These are phyloP conservation scores for Chaetomiaceae sp. DNA, from an alignment of 2,329 filamentous ascomycete species.

Conservation along the genomic window DNA sequence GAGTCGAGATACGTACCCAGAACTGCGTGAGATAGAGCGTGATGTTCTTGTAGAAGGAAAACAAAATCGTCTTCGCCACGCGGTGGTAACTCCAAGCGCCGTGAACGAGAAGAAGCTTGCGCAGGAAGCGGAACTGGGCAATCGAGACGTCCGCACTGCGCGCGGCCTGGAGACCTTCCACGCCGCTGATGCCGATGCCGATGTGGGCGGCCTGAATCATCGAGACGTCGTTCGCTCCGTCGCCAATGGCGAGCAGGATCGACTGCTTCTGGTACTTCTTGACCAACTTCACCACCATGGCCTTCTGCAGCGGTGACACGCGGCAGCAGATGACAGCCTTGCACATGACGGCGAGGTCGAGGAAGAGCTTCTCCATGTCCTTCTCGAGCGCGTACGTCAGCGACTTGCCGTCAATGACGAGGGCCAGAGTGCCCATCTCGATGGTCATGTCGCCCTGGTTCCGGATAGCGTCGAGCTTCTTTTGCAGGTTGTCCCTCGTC, in stretches of 20 bases:
- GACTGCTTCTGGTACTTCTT: conserved; percentile 86
- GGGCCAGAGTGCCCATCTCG: conserved; percentile 79
- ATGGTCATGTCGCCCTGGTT: conserved; percentile 73
- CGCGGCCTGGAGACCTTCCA: conserved; percentile 94
- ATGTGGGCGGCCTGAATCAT: conserved; percentile 99
- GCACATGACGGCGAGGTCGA: conserved; percentile 90
- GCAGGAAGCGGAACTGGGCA: conserved; percentile 89
- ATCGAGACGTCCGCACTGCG: conserved; percentile 94
- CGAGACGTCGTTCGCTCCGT: conserved; percentile 98
- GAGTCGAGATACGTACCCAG: conserved; percentile 61
- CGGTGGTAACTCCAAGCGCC: conserved; percentile 97
- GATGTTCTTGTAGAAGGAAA: conserved; percentile 99
- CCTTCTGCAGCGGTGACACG: conserved; percentile 95
- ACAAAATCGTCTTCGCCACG: conserved; percentile 93
- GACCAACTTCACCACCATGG: conserved; percentile 94
- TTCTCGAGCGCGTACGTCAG: conserved; percentile 89
- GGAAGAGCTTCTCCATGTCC: conserved; percentile 87
- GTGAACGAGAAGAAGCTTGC: conserved; percentile 90
- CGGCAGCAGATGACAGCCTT: conserved; percentile 99
- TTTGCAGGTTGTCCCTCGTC: conserved; percentile 83
- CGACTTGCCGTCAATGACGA: conserved; percentile 95
- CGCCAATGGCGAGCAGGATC: conserved; percentile 90
- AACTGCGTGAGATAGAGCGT: conserved; percentile 98
- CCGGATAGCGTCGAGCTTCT: conserved; percentile 87
- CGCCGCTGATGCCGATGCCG: conserved; percentile 92